Percentiles rank a stretch among this genome's conserved stretches.
Evolutionary conservation across 441 rosid genomes (phyloP).

Genomic region (Euphorbia corollata): DNA sequence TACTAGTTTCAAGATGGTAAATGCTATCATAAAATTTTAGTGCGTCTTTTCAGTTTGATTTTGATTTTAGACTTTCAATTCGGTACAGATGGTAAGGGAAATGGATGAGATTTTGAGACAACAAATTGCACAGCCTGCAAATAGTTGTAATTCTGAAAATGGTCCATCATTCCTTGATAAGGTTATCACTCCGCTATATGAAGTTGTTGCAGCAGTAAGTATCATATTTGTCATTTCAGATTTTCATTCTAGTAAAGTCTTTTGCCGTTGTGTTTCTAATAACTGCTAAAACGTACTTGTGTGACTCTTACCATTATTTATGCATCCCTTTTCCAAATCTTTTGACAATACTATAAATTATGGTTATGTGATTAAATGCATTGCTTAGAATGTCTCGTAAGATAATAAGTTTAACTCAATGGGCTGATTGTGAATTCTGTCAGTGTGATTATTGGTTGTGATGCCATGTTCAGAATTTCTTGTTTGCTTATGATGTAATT

Average conservation of each 20-base stretch:
- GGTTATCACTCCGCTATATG: constrained; percentile 76
- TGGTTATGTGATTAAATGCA: neutral
- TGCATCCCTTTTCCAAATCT: neutral
- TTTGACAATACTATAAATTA: neutral
- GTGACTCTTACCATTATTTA: no score
- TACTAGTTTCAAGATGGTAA: neutral
- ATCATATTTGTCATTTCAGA: constrained; percentile 3
- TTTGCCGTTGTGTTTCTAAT: neutral
- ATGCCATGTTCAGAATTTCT: neutral
- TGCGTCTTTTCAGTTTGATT: neutral
- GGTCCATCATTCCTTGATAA: constrained; percentile 74
- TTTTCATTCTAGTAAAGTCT: neutral
- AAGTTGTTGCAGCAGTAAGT: constrained; percentile 79
- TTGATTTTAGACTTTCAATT: constrained; percentile 10
- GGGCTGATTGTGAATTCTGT: neutral
- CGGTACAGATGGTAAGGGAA: constrained; percentile 81
- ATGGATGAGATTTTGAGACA: constrained; percentile 77
- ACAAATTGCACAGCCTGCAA: constrained; percentile 66
- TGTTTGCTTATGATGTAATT: neutral
- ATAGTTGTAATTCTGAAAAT: constrained; percentile 61
- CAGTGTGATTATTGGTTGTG: neutral
- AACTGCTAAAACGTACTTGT: no score
- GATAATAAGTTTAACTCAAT: neutral
- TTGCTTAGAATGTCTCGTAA: neutral
- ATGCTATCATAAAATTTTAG: neutral